A percentile compares a stretch with the other conserved stretches of the same genome.
Evolutionary conservation across 495 filamentous ascomycete species (phyloP).

Genomic region (Cladorrhinum samala): DNA sequence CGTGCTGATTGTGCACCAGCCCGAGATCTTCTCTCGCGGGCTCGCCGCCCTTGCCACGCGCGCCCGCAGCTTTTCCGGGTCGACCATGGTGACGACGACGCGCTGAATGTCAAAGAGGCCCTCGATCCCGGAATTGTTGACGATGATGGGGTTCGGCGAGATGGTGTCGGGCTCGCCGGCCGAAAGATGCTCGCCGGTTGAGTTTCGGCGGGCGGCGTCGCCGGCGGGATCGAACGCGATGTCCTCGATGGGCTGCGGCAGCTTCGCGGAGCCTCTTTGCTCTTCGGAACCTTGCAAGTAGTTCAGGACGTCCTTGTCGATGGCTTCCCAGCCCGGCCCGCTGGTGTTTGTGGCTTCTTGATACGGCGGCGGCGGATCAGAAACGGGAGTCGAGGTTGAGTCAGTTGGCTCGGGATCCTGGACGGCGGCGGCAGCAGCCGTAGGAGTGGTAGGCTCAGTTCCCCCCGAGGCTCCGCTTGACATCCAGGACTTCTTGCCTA

Average conservation of each 20-base stretch:
- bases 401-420: not conserved
- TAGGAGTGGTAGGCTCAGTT: not conserved
- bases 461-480: not conserved
- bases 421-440: not conserved
- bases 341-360: not conserved
- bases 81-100: constrained; percentile 32
- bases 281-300: constrained; percentile 2
- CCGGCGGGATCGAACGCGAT: constrained; percentile 13
- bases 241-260: constrained; percentile 14
- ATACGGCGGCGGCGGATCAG: not conserved
- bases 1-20: constrained; percentile 33
- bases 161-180: constrained; percentile 25
- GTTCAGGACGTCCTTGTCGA: constrained; percentile 3
- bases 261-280: constrained; percentile 1
- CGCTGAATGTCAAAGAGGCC: constrained; percentile 38
- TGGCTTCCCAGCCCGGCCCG: constrained; percentile 1
- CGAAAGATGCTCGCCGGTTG: not conserved
- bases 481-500: constrained; percentile 6
- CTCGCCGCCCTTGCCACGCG: constrained; percentile 26
- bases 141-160: constrained; percentile 35
- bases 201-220: no score
- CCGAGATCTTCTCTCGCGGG: constrained; percentile 26
- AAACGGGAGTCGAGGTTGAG: not conserved
- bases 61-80: constrained; percentile 25
- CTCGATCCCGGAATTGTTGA: constrained; percentile 35